Conservation (phyloP, 148 eudicot genomes). For the Polygonum maritimum region DNA sequence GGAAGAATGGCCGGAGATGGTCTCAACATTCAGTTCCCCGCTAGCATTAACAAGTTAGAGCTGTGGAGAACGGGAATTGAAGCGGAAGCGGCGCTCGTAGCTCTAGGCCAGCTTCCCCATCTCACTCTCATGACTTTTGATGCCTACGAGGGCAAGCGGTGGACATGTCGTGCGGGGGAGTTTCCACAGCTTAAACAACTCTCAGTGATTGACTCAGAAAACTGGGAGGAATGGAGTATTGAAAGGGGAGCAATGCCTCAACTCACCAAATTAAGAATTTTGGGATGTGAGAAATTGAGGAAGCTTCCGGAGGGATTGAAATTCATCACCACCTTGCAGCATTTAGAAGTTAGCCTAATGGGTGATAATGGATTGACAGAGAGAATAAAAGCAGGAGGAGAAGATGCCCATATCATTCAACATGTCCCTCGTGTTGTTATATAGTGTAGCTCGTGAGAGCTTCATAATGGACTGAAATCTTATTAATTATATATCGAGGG, state of each 20-base stretch:
- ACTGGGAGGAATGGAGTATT: conserved; percentile 15
- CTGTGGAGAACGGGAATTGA: conserved; percentile 12
- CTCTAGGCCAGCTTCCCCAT: conserved; percentile 12
- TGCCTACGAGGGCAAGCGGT: conserved; percentile 18
- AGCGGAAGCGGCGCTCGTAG: not conserved
- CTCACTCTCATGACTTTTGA: conserved; percentile 14
- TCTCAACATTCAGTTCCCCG: no score
- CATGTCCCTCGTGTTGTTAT: conserved; percentile 1
- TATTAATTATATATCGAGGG: no score
- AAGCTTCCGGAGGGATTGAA: not conserved
- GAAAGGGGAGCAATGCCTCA: conserved; percentile 12
- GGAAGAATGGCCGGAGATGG: conserved; percentile 13
- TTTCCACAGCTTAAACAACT: conserved; percentile 23
- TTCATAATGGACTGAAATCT: no score
- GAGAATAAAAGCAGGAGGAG: not conserved
- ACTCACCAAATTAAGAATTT: conserved; percentile 15
- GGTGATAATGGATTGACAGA: not conserved
- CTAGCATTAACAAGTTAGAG: not conserved
- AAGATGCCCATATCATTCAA: not conserved
- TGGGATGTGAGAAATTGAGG: conserved; percentile 8
- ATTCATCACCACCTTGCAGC: conserved; percentile 2
- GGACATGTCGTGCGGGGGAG: not conserved
- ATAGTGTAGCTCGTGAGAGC: no score
- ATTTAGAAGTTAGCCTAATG: not conserved
- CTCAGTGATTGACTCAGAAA: not conserved